A percentile compares a stretch with the other conserved stretches of the same genome.
These are phyloP conservation scores for Boletus albobrunnescens DNA, from an alignment of 1,284 basidiomycete genomes.

Conservation along the genomic window DNA sequence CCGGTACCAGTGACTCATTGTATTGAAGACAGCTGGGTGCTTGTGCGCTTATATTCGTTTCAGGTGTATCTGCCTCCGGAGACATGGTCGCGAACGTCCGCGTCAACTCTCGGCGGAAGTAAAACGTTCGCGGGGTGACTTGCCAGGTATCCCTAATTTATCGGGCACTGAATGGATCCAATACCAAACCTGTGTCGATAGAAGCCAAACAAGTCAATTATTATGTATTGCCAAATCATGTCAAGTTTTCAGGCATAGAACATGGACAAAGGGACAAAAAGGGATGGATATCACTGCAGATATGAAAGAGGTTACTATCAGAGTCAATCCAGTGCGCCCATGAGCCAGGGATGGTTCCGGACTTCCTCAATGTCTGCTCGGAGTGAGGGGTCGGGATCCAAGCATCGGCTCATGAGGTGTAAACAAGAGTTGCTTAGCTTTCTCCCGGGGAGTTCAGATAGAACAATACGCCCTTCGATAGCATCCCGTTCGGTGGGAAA, in stretches of 20 bases:
- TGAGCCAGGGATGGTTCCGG: slow-evolving; percentile 73
- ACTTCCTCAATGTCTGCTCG: slow-evolving; percentile 72
- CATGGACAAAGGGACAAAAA: not conserved
- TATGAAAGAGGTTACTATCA: slow-evolving; percentile 10
- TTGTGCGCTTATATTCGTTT: not conserved
- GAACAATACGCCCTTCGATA: slow-evolving; percentile 46
- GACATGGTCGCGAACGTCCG: not conserved
- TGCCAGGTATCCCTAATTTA: not conserved
- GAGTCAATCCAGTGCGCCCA: slow-evolving; percentile 19
- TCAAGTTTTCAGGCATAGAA: slow-evolving; percentile 4
- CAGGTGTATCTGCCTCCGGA: not conserved
- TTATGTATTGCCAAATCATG: slow-evolving; percentile 12
- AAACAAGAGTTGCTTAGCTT: slow-evolving; percentile 41
- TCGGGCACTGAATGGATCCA: no score
- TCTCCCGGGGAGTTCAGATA: slow-evolving; percentile 37
- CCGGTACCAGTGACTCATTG: not conserved
- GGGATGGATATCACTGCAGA: slow-evolving; percentile 7
- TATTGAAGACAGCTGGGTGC: no score
- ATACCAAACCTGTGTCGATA: slow-evolving; percentile 2
- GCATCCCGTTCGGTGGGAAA: slow-evolving; percentile 77
- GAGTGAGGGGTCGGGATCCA: slow-evolving; percentile 66
- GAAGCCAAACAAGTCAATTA: slow-evolving; percentile 17
- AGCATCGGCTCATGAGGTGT: slow-evolving; percentile 68
- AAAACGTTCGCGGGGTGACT: slow-evolving; percentile 1
- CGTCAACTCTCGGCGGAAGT: not conserved